Evolutionary conservation across 495 filamentous ascomycete genomes (phyloP).

Genomic region (Durotheca rogersii): DNA sequence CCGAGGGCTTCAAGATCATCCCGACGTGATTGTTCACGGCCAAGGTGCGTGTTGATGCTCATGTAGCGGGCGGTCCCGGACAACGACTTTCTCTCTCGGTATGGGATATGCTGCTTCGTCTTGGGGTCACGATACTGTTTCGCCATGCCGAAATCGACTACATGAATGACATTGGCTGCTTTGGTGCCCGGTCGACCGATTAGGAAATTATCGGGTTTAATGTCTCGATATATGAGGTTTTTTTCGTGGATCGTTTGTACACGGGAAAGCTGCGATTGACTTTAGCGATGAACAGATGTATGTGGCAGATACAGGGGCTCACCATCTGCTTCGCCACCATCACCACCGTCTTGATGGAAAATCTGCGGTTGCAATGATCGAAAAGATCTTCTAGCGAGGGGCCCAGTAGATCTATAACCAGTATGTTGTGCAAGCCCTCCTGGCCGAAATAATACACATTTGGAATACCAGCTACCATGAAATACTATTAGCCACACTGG

Average conservation of each 20-base stretch:
- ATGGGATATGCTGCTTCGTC: conserved; percentile 99
- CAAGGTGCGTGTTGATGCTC: conserved; percentile 99
- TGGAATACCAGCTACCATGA: conserved; percentile 82
- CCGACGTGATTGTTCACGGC: conserved; percentile 91
- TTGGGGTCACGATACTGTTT: conserved; percentile 99
- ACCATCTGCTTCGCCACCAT: conserved; percentile 99
- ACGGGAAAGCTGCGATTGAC: conserved; percentile 69
- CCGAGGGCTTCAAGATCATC: conserved; percentile 96
- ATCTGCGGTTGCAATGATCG: conserved; percentile 94
- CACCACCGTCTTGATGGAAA: conserved; percentile 95
- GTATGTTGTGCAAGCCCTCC: conserved; percentile 98
- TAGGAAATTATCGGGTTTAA: conserved; percentile 99
- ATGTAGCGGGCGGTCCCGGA: conserved; percentile 98
- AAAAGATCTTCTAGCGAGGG: conserved; percentile 97
- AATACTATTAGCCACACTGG: conserved; percentile 17
- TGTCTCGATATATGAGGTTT: conserved; percentile 98
- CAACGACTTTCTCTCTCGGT: conserved; percentile 94
- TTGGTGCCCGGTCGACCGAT: conserved; percentile 94
- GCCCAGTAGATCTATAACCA: conserved; percentile 96
- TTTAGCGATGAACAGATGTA: conserved; percentile 11
- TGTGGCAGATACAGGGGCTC: conserved; percentile 31
- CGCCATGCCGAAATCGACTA: conserved; percentile 99
- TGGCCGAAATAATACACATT: conserved; percentile 99
- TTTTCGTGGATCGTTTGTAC: conserved; percentile 99
- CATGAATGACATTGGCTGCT: conserved; percentile 95